These are phyloP conservation scores for Leccinum arenicola DNA, from an alignment of 768 basidiomycete species.

Conservation along the genomic window DNA sequence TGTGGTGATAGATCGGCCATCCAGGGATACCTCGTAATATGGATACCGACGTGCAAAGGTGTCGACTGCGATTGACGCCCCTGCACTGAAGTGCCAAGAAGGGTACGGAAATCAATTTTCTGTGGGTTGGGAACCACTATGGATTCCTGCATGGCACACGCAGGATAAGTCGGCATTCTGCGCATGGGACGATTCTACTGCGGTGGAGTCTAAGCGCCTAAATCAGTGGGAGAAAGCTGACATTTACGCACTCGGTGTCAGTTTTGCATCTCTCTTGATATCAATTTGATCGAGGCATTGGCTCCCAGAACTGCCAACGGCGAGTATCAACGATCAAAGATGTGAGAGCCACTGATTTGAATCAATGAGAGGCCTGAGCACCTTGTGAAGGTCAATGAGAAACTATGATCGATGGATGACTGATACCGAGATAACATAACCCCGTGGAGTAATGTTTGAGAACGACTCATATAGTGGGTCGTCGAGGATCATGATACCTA, in stretches of 20 bases:
- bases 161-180: background rate
- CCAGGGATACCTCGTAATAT: background rate
- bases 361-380: background rate
- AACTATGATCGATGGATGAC: background rate
- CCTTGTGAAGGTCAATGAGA: background rate
- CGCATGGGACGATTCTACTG: background rate
- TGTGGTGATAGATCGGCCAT: background rate
- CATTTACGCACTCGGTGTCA: background rate
- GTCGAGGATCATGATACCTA: background rate
- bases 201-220: background rate
- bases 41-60: background rate
- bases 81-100: background rate
- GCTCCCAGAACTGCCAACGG: background rate
- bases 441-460: background rate
- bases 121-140: background rate
- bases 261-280: background rate
- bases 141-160: background rate
- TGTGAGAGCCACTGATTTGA: background rate
- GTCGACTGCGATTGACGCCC: background rate
- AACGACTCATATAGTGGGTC: background rate
- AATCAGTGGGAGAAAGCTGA: background rate
- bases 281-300: background rate
- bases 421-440: background rate
- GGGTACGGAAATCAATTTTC: background rate
- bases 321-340: background rate